Percentiles rank a stretch among this genome's conserved stretches.
Evolutionary conservation across 2,329 filamentous ascomycete genomes (phyloP).

Genomic region (Parastagonospora avenae): DNA sequence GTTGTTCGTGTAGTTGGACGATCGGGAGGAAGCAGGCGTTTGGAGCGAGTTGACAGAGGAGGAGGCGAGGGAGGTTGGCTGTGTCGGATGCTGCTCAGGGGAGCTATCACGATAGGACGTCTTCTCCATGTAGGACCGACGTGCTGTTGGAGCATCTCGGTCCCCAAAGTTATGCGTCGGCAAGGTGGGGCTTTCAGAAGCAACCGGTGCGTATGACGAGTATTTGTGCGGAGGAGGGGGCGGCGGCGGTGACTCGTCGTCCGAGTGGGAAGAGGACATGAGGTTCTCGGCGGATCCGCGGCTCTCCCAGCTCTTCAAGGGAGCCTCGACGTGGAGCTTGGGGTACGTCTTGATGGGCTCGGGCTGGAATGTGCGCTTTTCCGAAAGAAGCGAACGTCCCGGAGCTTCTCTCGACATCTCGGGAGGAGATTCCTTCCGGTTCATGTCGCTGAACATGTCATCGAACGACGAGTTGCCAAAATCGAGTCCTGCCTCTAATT

Average conservation of each 20-base stretch:
- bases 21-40: conserved; percentile 40
- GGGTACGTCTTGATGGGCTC: conserved; percentile 54
- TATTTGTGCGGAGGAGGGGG: conserved; percentile 43
- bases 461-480: conserved; percentile 49
- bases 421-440: conserved; percentile 38
- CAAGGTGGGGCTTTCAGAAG: conserved; percentile 40
- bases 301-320: conserved; percentile 60
- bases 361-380: conserved; percentile 43
- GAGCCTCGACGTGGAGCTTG: conserved; percentile 52
- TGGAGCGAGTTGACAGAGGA: conserved; percentile 40
- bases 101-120: conserved; percentile 27
- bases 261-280: conserved; percentile 48
- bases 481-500: conserved; percentile 50
- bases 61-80: conserved; percentile 32
- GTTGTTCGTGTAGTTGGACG: conserved; percentile 35
- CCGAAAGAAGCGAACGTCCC: conserved; percentile 42
- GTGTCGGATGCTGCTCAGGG: conserved; percentile 27
- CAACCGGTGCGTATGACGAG: conserved; percentile 39
- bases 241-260: conserved; percentile 40
- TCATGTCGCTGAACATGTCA: conserved; percentile 55
- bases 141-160: conserved; percentile 32
- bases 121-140: conserved; percentile 32
- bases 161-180: conserved; percentile 33
- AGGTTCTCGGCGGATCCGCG: conserved; percentile 57
- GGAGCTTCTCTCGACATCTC: conserved; percentile 27